A percentile compares a stretch with the other conserved stretches of the same genome.
phyloP scores from a whole-genome alignment of 306 rosid species.

The Vicia sativa region DNA sequence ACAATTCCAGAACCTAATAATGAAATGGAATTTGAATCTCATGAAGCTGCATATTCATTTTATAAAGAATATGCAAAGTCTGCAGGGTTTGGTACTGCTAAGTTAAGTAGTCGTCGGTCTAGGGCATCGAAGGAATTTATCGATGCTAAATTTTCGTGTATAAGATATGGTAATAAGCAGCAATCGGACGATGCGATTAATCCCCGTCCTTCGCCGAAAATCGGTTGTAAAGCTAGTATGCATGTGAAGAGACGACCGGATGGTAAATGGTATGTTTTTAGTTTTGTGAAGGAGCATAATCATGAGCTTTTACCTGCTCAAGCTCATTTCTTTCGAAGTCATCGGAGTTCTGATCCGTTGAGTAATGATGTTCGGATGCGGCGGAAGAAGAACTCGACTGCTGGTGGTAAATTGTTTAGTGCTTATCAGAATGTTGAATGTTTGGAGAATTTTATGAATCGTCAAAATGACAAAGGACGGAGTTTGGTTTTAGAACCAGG shows the following conservation, averaged over 20 bases:
- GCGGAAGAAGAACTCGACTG: slow-evolving; percentile 52
- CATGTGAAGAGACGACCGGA: slow-evolving; percentile 64
- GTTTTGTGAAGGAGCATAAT: slow-evolving; percentile 65
- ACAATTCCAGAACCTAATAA: slow-evolving; percentile 50
- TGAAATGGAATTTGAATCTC: slow-evolving; percentile 62
- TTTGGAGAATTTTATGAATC: slow-evolving; percentile 53
- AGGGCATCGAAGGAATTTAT: slow-evolving; percentile 67
- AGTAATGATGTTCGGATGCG: slow-evolving; percentile 59
- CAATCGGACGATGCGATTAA: slow-evolving; percentile 71
- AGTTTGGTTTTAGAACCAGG: slow-evolving; percentile 57
- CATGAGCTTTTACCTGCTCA: slow-evolving; percentile 67
- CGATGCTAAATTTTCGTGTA: slow-evolving; percentile 69
- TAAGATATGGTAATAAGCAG: slow-evolving; percentile 68
- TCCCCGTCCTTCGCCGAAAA: slow-evolving; percentile 70
- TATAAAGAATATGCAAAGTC: slow-evolving; percentile 64
- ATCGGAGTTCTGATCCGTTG: slow-evolving; percentile 54
- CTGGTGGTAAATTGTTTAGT: slow-evolving; percentile 49
- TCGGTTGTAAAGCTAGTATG: slow-evolving; percentile 70
- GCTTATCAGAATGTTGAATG: slow-evolving; percentile 65
- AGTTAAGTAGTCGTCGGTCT: slow-evolving; percentile 66
- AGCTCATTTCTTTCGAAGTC: slow-evolving; percentile 65
- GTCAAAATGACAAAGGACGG: slow-evolving; percentile 53
- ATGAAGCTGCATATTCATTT: slow-evolving; percentile 61
- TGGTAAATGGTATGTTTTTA: slow-evolving; percentile 64
- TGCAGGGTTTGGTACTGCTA: slow-evolving; percentile 68